Percentiles rank a stretch among this genome's conserved stretches.
phyloP scores from a whole-genome alignment of 192 early-diverging fungal species.

The Backusella mclennaniae region DNA sequence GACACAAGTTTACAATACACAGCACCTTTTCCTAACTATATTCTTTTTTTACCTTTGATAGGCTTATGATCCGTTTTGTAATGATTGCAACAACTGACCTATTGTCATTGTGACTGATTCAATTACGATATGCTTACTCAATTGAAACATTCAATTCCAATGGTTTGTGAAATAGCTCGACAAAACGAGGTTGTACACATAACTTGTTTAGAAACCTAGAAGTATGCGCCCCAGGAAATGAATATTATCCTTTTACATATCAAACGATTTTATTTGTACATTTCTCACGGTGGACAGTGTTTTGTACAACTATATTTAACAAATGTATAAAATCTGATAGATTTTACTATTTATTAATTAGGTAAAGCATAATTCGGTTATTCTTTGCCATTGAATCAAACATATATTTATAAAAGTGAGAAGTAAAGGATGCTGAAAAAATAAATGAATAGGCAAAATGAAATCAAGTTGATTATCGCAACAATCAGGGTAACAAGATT shows the following conservation, averaged over 20 bases:
- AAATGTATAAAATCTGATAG: constrained; percentile 3
- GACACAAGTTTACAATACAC: no score
- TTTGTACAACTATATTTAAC: background rate
- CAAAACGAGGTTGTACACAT: background rate
- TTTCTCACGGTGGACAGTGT: constrained; percentile 8
- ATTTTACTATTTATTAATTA: background rate
- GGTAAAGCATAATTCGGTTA: background rate
- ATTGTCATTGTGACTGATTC: background rate
- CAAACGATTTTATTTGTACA: background rate
- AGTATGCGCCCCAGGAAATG: background rate
- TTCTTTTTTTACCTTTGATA: background rate
- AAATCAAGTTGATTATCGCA: background rate
- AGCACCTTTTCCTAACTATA: no score
- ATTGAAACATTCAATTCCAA: background rate
- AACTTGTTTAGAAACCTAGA: background rate
- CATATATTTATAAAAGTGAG: background rate
- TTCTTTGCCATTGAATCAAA: background rate
- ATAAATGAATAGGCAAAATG: background rate
- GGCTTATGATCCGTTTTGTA: background rate
- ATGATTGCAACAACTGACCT: background rate
- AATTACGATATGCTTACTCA: background rate
- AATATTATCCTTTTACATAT: background rate
- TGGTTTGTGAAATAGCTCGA: background rate
- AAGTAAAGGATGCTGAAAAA: background rate
- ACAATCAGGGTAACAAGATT: background rate